Percentiles rank a stretch among this genome's conserved stretches.
phyloP scores from a whole-genome alignment of 805 yeast species.

The Saccharomycodes ludwigii region DNA sequence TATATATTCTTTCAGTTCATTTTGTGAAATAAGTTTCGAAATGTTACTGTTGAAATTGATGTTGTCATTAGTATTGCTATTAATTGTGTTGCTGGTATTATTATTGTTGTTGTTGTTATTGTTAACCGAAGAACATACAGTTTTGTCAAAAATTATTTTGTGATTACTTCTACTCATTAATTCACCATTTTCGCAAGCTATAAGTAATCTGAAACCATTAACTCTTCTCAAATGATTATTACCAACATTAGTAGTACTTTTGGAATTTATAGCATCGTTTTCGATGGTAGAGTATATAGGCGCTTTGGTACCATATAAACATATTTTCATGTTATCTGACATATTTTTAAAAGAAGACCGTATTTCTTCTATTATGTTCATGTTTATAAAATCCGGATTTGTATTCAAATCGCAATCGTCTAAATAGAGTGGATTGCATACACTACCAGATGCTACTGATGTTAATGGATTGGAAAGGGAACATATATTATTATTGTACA shows the following conservation, averaged over 20 bases:
- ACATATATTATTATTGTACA: too few relatives aligned
- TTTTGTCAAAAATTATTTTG: conserved; percentile 22
- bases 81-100: neutral
- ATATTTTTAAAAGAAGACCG: neutral
- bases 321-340: neutral
- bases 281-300: neutral
- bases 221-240: neutral
- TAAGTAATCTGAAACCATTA: conserved; percentile 21
- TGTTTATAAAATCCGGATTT: too few relatives aligned
- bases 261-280: too few relatives aligned
- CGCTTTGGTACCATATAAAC: neutral
- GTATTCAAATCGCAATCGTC: too few relatives aligned
- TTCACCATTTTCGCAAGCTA: conserved; percentile 28
- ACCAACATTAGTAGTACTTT: too few relatives aligned
- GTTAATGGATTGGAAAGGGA: too few relatives aligned
- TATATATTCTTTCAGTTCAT: conserved; percentile 26
- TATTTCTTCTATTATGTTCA: neutral
- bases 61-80: neutral
- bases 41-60: neutral
- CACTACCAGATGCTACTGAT: too few relatives aligned
- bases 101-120: conserved; percentile 7
- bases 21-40: conserved; percentile 15
- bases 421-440: too few relatives aligned
- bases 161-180: conserved; percentile 25
- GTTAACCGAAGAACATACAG: conserved; percentile 12